phyloP scores from a whole-genome alignment of 2,329 filamentous ascomycete genomes.

The Stagonosporopsis cucurbitacearum region DNA sequence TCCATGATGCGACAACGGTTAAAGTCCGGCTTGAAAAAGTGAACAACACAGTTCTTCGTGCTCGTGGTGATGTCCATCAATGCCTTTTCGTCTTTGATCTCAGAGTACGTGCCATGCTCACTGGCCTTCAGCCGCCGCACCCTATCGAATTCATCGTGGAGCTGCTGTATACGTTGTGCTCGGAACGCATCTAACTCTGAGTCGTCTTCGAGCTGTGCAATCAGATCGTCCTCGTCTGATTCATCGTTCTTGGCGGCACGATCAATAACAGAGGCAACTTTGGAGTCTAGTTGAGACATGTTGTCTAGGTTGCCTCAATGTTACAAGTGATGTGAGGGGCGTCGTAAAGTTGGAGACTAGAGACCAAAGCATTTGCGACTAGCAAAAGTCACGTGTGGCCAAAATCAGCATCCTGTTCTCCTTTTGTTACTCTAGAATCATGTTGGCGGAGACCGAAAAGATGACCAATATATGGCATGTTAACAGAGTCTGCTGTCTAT shows the following conservation, averaged over 20 bases:
- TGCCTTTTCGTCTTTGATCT: slow-evolving; percentile 64
- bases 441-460: background rate
- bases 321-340: slow-evolving; percentile 27
- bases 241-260: slow-evolving; percentile 50
- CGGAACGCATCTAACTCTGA: slow-evolving; percentile 61
- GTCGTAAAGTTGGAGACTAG: slow-evolving; percentile 16
- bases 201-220: slow-evolving; percentile 65
- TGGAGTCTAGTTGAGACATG: slow-evolving; percentile 58
- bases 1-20: slow-evolving; percentile 68
- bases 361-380: slow-evolving; percentile 5
- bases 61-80: slow-evolving; percentile 67
- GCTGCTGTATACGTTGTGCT: slow-evolving; percentile 63
- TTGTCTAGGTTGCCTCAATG: background rate
- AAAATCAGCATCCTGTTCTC: background rate
- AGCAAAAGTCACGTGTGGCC: slow-evolving; percentile 18
- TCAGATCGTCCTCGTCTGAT: slow-evolving; percentile 65
- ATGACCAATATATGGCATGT: background rate
- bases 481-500: slow-evolving; percentile 8
- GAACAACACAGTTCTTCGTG: slow-evolving; percentile 64
- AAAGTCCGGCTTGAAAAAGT: slow-evolving; percentile 71
- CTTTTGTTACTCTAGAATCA: background rate
- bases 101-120: slow-evolving; percentile 61
- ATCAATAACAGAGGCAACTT: slow-evolving; percentile 60
- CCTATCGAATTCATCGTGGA: slow-evolving; percentile 62
- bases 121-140: slow-evolving; percentile 59